phyloP scores from a whole-genome alignment of 495 filamentous ascomycete genomes.

The Xanthoparmelia taractica region DNA sequence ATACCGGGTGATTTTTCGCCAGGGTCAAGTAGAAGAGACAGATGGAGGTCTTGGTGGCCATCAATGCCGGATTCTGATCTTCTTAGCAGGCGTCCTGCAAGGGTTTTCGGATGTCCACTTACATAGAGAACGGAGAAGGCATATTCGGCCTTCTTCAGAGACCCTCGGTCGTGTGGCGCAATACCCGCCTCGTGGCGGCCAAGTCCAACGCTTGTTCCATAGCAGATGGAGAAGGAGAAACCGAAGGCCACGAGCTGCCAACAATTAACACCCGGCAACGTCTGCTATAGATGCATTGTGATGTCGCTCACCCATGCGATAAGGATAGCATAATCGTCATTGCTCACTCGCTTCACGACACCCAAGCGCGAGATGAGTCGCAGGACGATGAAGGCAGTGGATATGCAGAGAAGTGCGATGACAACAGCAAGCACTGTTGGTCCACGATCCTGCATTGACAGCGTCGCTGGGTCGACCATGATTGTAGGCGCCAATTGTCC shows the following conservation, averaged over 20 bases:
- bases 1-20: conserved; percentile 63
- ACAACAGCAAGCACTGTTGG: conserved; percentile 68
- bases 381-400: conserved; percentile 63
- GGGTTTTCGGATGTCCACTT: conserved; percentile 29
- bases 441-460: conserved; percentile 46
- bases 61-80: conserved; percentile 76
- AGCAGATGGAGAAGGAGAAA: conserved; percentile 68
- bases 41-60: conserved; percentile 86
- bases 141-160: conserved; percentile 64
- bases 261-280: conserved; percentile 1
- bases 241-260: conserved; percentile 60
- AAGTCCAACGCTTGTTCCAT: conserved; percentile 61
- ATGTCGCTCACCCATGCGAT: conserved; percentile 61
- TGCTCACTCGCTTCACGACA: conserved; percentile 59
- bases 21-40: conserved; percentile 79
- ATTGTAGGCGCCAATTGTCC: conserved; percentile 6
- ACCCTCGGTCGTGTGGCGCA: conserved; percentile 33
- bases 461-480: conserved; percentile 10
- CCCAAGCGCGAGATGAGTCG: conserved; percentile 64
- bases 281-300: neutral
- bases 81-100: conserved; percentile 20
- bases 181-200: conserved; percentile 69
- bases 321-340: conserved; percentile 80
- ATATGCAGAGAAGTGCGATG: conserved; percentile 55
- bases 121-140: conserved; percentile 79